Base-by-base conservation (phyloP, 768 basidiomycete species). In the Serendipita sp. region DNA sequence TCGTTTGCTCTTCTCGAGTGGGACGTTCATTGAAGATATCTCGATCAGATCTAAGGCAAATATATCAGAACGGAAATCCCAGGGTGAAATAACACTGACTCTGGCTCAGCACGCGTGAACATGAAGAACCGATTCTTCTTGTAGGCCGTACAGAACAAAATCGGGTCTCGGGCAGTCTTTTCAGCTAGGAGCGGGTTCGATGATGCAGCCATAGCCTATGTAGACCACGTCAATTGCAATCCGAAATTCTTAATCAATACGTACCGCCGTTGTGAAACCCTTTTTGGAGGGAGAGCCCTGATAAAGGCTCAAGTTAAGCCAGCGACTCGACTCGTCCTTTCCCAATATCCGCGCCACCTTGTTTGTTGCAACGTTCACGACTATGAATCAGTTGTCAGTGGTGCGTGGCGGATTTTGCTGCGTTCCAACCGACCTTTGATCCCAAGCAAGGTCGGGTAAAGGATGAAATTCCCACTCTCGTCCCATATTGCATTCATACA, bases 11-110 rank as follows among this genome's bases (percentile, higher is more conserved):
- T 72, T 98, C 96, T 62, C 93, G 83, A 0, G 95, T 98, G 2
- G 96, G 96, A 52, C 88, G 82, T 75, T 99, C 96, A 74, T 99
- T 99, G 82, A 97, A 98, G 64, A 99, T 86, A 69, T 99, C 96
- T 65, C 96, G 86, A 68, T 98, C 95, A 5, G 75, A 77, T 35
- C 84, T 13, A 30, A 36, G 13, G 30, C 13, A 52, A 34, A 16
- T 23, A 10, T 28, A 10, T 3, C 10, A 41, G 23, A n/a, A 38
- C 0, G 36, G 4, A 58, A 47, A 13, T 16, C 35, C n/a, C 10
- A 32, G 15, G 28, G 63, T 38, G 36, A 45, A 66, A 28, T 23
- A 30, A 48, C 3, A 79, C 89, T 48, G 77, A 93, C 88, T 94
- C 93, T 36, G 93, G 93, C 72, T 90, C 88, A 5, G 81, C 81